These are phyloP conservation scores for Amesomyces nigricolor DNA, from an alignment of 2,329 filamentous ascomycete genomes.

Conservation along the genomic window DNA sequence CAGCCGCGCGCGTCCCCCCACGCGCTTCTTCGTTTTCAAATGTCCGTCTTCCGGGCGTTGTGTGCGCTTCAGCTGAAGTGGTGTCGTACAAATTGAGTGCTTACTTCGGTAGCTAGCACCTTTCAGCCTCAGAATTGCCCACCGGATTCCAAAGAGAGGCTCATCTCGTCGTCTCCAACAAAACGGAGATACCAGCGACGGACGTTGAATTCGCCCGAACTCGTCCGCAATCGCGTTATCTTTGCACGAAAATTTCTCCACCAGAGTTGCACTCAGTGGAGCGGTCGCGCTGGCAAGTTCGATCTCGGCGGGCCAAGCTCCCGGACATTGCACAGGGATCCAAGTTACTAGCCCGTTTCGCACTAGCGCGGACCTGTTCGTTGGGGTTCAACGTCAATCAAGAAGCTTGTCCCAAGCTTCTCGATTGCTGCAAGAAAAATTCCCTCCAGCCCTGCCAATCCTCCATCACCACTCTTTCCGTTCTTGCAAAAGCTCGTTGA, in stretches of 20 bases:
- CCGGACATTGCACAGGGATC: slow-evolving; percentile 12
- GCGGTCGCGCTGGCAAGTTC: slow-evolving; percentile 11
- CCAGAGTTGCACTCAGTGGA: slow-evolving; percentile 8
- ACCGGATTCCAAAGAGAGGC: too few relatives aligned
- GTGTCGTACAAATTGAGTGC: too few relatives aligned
- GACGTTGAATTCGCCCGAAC: neutral
- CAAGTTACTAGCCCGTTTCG: slow-evolving; percentile 19
- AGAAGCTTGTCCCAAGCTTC: slow-evolving; percentile 25
- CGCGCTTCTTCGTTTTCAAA: too few relatives aligned
- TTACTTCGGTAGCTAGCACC: too few relatives aligned
- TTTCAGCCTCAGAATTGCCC: too few relatives aligned
- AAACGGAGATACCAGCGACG: too few relatives aligned
- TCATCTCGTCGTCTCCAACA: too few relatives aligned
- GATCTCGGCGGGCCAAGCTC: slow-evolving; percentile 17
- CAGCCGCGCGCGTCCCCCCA: too few relatives aligned
- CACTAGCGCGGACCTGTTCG: slow-evolving; percentile 22
- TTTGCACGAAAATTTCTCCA: slow-evolving; percentile 2
- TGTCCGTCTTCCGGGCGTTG: too few relatives aligned
- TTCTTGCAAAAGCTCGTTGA: slow-evolving; percentile 12
- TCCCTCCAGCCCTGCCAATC: slow-evolving; percentile 21
- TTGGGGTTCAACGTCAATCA: slow-evolving; percentile 28
- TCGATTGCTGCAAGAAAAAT: slow-evolving; percentile 26
- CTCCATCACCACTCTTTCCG: slow-evolving; percentile 18
- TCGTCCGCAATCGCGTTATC: neutral
- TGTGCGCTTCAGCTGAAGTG: too few relatives aligned